phyloP scores from a whole-genome alignment of 345 rosid genomes.

The Zanthoxylum bungeanum region DNA sequence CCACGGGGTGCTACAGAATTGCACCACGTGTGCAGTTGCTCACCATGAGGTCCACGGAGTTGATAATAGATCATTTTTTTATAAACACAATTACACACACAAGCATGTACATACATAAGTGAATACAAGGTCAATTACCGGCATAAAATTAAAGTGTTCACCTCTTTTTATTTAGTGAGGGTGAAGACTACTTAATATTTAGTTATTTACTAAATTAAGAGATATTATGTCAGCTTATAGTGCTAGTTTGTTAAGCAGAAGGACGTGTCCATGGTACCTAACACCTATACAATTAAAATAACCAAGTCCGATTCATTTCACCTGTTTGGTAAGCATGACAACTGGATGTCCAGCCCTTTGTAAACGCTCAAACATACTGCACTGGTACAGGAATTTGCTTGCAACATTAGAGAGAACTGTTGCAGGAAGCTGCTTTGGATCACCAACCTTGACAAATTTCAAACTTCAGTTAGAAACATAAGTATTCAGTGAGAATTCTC shows the following conservation, averaged over 20 bases:
- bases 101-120: neutral
- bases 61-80: neutral
- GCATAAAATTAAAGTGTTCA: neutral
- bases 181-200: neutral
- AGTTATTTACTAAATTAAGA: neutral
- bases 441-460: conserved; percentile 68
- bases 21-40: neutral
- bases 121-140: neutral
- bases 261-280: neutral
- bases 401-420: conserved; percentile 93
- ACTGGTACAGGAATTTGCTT: conserved; percentile 76
- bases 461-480: conserved; percentile 11
- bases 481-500: neutral
- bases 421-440: conserved; percentile 98
- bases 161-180: neutral
- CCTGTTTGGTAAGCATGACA: conserved; percentile 95
- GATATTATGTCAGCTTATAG: neutral
- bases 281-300: neutral
- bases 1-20: neutral
- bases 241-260: neutral
- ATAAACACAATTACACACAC: too few relatives aligned
- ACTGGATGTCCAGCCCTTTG: conserved; percentile 94
- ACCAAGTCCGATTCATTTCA: conserved; percentile 13
- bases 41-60: neutral
- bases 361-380: conserved; percentile 99